Evolutionary conservation across 2,329 filamentous ascomycete species (phyloP).

Genomic region (Akanthomyces dipterigenus): DNA sequence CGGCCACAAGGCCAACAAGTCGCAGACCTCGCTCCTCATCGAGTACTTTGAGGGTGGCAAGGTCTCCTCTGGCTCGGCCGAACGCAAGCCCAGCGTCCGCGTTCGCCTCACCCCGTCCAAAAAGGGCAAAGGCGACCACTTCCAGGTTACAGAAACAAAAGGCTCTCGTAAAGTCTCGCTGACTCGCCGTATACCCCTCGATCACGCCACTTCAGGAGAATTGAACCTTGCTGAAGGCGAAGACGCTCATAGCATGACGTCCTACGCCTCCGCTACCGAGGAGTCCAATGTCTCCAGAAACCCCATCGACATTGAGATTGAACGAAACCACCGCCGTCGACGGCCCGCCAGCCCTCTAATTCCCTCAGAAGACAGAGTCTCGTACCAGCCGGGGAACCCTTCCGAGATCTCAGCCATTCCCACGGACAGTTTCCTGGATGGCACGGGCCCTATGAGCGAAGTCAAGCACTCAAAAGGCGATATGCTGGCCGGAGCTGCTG

Average conservation of each 20-base stretch:
- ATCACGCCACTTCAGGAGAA: slow-evolving; percentile 34
- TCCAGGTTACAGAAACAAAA: slow-evolving; percentile 79
- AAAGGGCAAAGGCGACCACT: slow-evolving; percentile 62
- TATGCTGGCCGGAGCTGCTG: slow-evolving; percentile 32
- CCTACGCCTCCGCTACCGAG: slow-evolving; percentile 71
- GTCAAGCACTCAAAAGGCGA: slow-evolving; percentile 35
- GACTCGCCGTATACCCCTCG: slow-evolving; percentile 47
- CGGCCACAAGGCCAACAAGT: slow-evolving; percentile 52
- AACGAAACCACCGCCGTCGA: slow-evolving; percentile 52
- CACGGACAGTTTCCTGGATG: slow-evolving; percentile 55
- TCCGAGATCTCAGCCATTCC: slow-evolving; percentile 82
- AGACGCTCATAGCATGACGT: slow-evolving; percentile 62
- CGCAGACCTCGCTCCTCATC: slow-evolving; percentile 85
- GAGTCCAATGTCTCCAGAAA: slow-evolving; percentile 71
- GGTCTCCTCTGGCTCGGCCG: slow-evolving; percentile 40
- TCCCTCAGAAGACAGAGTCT: slow-evolving; percentile 42
- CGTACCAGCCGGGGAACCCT: slow-evolving; percentile 56
- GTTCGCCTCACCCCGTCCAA: slow-evolving; percentile 74
- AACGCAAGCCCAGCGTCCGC: slow-evolving; percentile 74
- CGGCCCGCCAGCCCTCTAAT: slow-evolving; percentile 63
- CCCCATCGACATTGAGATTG: slow-evolving; percentile 85
- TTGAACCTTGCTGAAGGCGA: slow-evolving; percentile 42
- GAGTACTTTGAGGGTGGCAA: slow-evolving; percentile 90
- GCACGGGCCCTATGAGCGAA: slow-evolving; percentile 41
- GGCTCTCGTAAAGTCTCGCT: slow-evolving; percentile 61